These are phyloP conservation scores for Petrea volubilis DNA, from an alignment of 257 asterid species.

Conservation along the genomic window DNA sequence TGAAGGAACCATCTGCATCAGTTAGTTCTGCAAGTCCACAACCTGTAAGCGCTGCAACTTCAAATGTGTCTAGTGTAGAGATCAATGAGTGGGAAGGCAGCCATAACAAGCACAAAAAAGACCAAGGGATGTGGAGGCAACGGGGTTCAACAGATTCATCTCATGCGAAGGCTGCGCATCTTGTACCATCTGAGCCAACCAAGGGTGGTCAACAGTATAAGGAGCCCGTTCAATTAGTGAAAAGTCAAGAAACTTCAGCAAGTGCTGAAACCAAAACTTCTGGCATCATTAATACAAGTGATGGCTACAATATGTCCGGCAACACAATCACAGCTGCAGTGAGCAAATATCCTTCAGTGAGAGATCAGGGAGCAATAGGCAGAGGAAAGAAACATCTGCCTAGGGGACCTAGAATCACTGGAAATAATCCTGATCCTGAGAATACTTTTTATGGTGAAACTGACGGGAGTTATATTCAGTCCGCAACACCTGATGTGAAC, in stretches of 20 bases:
- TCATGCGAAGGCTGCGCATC: constrained; percentile 27
- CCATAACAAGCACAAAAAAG: constrained; percentile 58
- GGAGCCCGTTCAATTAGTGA: constrained; percentile 34
- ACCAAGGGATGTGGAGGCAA: constrained; percentile 64
- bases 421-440: constrained; percentile 41
- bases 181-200: constrained; percentile 41
- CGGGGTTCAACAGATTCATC: constrained; percentile 49
- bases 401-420: constrained; percentile 46
- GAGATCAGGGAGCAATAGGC: constrained; percentile 57
- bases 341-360: constrained; percentile 34
- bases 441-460: constrained; percentile 36
- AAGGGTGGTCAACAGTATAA: constrained; percentile 32
- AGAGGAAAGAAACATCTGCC: constrained; percentile 60
- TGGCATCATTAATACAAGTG: constrained; percentile 20
- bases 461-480: constrained; percentile 38
- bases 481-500: constrained; percentile 39
- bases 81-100: constrained; percentile 43
- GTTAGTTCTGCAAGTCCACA: constrained; percentile 31
- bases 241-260: constrained; percentile 31
- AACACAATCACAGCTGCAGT: constrained; percentile 30
- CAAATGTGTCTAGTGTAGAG: constrained; percentile 34
- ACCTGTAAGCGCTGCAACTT: constrained; percentile 34
- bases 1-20: constrained; percentile 37
- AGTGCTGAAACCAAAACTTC: constrained; percentile 36
- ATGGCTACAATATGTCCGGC: constrained; percentile 25